Base-by-base conservation (phyloP, 495 filamentous ascomycete genomes). In the Penicillium soppii region DNA sequence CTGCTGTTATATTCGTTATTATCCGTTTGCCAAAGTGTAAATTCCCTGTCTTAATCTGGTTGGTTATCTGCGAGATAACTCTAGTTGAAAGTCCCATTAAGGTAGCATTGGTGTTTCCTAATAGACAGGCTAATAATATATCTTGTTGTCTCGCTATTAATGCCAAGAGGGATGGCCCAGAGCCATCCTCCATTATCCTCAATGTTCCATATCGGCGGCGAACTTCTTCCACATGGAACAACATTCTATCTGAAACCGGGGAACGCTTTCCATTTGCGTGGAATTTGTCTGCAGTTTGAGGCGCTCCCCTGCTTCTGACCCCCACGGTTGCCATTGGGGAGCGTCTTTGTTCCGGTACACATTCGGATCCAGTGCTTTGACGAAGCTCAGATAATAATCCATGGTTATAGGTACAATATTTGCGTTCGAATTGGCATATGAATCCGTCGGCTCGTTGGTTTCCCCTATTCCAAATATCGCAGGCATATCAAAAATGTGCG, bases 331-430 rank as follows among this genome's bases (percentile, higher is more conserved):
- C 82, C 80, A 83, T 15, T 50, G 45, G 2, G 77, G 78, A 19
- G 73, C 64, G 9, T 55, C 59, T 1, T 53, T 3, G 19, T 67
- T 45, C 29, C 65, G 55, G 19, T 59, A 63, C 9, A 52, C 74
- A 47, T 89, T 88, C 12, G 85, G 86, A 57, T 88, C 66, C 30
- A 82, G 74, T 0, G 70, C 71, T 39, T 74, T 72, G 48, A 87
- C 77, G 58, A 89, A 89, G 47, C 81, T 85, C 1, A 80, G 67
- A 74, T 78, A 86, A 56, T 88, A 88, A 2, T 71, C 67, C 63
- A 84, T 80, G n/a, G 82, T 77, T 10, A 82, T 69, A 0, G 78
- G 74, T 2, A 79, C 68, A 4, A 83, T 77, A 0, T 63, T 58
- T 6, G 63, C 67, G 27, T 86, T 83, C 10, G 49, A 47, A 9